These are phyloP conservation scores for Lepraria neglecta DNA, from an alignment of 495 filamentous ascomycete species.

Conservation along the genomic window DNA sequence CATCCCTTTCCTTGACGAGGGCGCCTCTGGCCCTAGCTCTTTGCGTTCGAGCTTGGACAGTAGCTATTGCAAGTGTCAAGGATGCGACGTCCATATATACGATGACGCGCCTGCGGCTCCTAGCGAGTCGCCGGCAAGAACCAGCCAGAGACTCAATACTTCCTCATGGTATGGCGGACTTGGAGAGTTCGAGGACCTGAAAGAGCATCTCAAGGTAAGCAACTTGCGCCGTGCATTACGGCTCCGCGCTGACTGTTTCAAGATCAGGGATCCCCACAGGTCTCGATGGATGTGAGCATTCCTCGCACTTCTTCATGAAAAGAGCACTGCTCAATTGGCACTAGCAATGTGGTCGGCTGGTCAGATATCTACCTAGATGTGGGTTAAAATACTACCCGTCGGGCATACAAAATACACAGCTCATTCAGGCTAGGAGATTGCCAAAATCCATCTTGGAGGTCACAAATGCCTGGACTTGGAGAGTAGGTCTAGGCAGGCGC, in stretches of 20 bases:
- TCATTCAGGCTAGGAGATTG: conserved; percentile 2
- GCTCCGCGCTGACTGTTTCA: not conserved
- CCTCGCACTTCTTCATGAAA: not conserved
- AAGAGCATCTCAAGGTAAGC: conserved; percentile 6
- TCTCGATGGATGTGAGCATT: conserved; percentile 13
- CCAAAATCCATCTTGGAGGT: conserved; percentile 6
- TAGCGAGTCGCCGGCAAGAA: not conserved
- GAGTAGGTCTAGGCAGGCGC: conserved; percentile 10
- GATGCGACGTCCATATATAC: conserved; percentile 2
- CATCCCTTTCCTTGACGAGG: not conserved
- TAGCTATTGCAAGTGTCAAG: not conserved
- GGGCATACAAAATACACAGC: not conserved
- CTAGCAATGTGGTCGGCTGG: conserved; percentile 9
- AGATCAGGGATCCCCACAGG: not conserved
- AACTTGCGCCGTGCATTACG: not conserved
- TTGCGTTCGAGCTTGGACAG: conserved; percentile 8
- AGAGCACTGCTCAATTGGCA: not conserved
- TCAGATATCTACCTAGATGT: conserved; percentile 1
- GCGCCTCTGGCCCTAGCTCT: not conserved
- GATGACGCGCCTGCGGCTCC: not conserved
- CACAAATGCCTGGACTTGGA: conserved; percentile 16
- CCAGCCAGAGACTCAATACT: not conserved
- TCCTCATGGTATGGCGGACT: conserved; percentile 6
- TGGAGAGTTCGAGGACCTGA: not conserved
- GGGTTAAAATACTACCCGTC: not conserved